A percentile compares a stretch with the other conserved stretches of the same genome.
Evolutionary conservation across 768 basidiomycete genomes (phyloP).

Genomic region (Kwoniella mangroviensis): DNA sequence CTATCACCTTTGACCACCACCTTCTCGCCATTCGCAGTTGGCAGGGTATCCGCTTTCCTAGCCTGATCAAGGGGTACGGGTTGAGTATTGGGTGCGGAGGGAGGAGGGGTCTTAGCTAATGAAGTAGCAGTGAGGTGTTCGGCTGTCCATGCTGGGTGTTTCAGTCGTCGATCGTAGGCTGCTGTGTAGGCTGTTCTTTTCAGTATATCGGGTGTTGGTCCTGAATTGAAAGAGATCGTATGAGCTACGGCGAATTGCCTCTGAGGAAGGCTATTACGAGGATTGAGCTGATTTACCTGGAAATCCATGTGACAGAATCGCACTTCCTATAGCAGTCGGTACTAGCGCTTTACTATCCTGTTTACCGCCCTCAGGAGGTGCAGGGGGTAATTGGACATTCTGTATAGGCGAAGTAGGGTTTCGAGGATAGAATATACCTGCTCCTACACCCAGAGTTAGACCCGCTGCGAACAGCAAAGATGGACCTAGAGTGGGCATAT

Average conservation of each 20-base stretch:
- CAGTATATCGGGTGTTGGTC: constrained; percentile 79
- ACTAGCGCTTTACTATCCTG: constrained; percentile 60
- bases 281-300: no score
- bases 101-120: constrained; percentile 63
- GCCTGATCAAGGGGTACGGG: constrained; percentile 53
- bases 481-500: constrained; percentile 49
- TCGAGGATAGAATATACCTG: constrained; percentile 52
- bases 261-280: no score
- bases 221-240: constrained; percentile 59
- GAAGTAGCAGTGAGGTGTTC: constrained; percentile 87
- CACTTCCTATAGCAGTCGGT: constrained; percentile 49
- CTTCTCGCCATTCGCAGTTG: constrained; percentile 15
- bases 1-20: constrained; percentile 65
- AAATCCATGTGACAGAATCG: constrained; percentile 64
- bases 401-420: constrained; percentile 17
- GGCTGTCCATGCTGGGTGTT: constrained; percentile 96
- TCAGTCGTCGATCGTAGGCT: constrained; percentile 84
- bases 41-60: constrained; percentile 34
- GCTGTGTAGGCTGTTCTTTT: constrained; percentile 82
- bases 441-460: constrained; percentile 77
- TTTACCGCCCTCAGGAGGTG: constrained; percentile 62
- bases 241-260: no score
- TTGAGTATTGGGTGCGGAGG: constrained; percentile 46
- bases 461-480: constrained; percentile 76
- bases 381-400: constrained; percentile 59